Base-by-base conservation (phyloP, 371 early-diverging fungal genomes). In the Chytridium lagenaria region DNA sequence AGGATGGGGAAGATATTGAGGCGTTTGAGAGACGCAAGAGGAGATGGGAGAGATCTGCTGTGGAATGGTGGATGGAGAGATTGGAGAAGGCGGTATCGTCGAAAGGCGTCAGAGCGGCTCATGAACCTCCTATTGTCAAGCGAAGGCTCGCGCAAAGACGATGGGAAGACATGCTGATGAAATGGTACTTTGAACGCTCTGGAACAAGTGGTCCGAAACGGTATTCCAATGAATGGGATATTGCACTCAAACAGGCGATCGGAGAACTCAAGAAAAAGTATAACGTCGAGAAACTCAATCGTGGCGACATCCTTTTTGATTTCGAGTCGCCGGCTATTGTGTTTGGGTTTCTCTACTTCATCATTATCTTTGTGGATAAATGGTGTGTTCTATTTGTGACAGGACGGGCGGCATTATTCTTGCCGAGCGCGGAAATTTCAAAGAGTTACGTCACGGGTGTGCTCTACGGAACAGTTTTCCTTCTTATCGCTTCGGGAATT, bases 341-440 rank as follows among this genome's bases (percentile, higher is more conserved):
- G 19, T 80, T 80, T 55, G 80, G 80, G 39, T 76, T 78, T 33
- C 40, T 80, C 34, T 80, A 80, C 71, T 80, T 80, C 59, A 61
- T 81, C 50, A 65, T 77, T 40, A 76, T 78, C 31, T 81, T 81
- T 68, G 22, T 68, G 1, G 81, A 81, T 61, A 70, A 73, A 34
- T 81, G 78, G 78, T 50, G 64, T 16, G 50, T 76, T 33, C 71
- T 78, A 15, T 37, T 78, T 28, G 76, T 66, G 26, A 73, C 77
- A 16, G 77, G 77, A 30, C 12, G 50, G 39, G 67, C 73, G 0
- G 38, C 59, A 22, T 44, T 76, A n/a, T 71, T 66, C 55, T 44
- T 76, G 15, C 63, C 64, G 2, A 37, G 49, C 23, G 63, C 23
- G 23, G 69, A 23, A 7, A 52, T 73, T 10, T 55, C 50, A 15